Base-by-base conservation (phyloP, 148 eudicot genomes). In the Cornus florida region DNA sequence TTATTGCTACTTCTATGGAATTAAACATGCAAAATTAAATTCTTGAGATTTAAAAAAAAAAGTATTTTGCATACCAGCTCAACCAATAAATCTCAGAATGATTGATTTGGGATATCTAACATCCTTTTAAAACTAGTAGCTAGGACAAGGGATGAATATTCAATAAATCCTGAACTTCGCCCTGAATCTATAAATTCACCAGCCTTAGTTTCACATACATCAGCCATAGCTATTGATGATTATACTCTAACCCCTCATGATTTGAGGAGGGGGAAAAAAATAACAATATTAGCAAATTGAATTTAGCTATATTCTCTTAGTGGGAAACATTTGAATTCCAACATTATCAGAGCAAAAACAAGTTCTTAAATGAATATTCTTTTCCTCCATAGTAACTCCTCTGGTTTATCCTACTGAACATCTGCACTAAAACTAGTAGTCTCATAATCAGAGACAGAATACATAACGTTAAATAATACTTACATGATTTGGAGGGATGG, bases 401-500 rank as follows among this genome's bases (percentile, higher is more conserved):
- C 38, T 4, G 38, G 38, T 4, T 35, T 35, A 60, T 32, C 31
- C 33, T 7, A 19, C 4, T 66, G 65, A 72, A 38, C 35, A 12
- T 16, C 22, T 59, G 69, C 62, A 43, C 22, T 66, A 39, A 33
- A 65, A 41, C 53, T 75, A 24, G 16, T 16, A 50, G 33, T 14
- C 56, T 41, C 22, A 28, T 6, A 4, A 53, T 19, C 0, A 43
- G 35, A 28, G 43, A 75, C 41, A 66, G 39, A 43, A n/a, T 11
- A 41, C 33, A 66, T 23, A 46, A 23, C 53, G 0, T 14, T 71
- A 69, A 46, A 59, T 1, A 14, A 39, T 41, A 88, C 95, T 85
- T 85, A 93, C 97, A 82, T 93, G 97, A 83, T 87, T 91, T 9
- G 97, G 97, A 78, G 97, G 97, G 70, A 93, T 93, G 85, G 91